Base-by-base conservation (phyloP, 306 rosid genomes). In the Corylus americana region DNA sequence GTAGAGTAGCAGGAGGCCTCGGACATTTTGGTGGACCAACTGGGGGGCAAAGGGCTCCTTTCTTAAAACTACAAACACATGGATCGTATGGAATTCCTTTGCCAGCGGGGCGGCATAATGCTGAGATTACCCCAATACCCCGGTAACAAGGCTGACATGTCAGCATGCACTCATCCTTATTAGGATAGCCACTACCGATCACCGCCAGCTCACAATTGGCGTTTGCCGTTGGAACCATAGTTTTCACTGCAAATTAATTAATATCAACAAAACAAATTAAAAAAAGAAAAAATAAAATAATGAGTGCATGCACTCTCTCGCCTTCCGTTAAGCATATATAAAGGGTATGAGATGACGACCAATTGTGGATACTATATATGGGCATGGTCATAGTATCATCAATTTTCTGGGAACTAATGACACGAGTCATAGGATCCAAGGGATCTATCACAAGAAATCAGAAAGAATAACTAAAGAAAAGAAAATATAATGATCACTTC, bases 131-230 rank as follows among this genome's bases (percentile, higher is more conserved):
- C 20, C 83, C 75, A 0, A 5, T 7, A 74, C 35, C 35, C 9
- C 79, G 63, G 25, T 75, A 81, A 27, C 84, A 81, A 17, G 81
- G 55, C 4, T 8, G 17, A 45, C 81, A 81, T 59, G 84, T 81
- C 39, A 13, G 0, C 1, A 1, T 2, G 22, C 81, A 70, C 37
- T n/a, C 58, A 1, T 35, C 1, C 0, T 0, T 7, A 12, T 71
- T 44, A 0, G 84, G 85, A 72, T 79, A 82, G 1, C 85, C 72
- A 9, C 85, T 79, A 0, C 39, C 58, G 0, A 70, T 17, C 1
- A 48, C 17, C 1, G 77, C 6, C 16, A 76, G 27, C 1, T 2
- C 4, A 18, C 81, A 81, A 4, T 31, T 8, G 53, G 14, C 76
- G 7, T 31, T 71, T 54, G 47, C 79, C 4, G 7, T 0, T 0